Conservation (phyloP, 1,284 basidiomycete genomes). For the Golubevia sp. region DNA sequence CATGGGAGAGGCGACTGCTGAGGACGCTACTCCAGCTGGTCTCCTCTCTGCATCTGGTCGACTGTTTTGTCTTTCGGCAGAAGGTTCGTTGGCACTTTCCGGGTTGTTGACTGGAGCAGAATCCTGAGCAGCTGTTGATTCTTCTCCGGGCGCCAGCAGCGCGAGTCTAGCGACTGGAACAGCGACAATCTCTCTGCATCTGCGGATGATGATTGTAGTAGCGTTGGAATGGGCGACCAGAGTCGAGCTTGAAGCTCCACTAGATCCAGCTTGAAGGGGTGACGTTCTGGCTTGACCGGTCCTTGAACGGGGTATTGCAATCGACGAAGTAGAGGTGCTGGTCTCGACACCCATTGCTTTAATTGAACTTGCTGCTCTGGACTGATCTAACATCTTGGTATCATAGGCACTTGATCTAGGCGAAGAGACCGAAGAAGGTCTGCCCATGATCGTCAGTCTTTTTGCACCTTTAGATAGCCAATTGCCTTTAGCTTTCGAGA, state of each 20-base stretch:
- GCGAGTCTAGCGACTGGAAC: conserved; percentile 54
- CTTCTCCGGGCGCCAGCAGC: conserved; percentile 17
- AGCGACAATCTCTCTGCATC: conserved; percentile 54
- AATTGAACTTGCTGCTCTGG: background rate
- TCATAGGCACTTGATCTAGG: background rate
- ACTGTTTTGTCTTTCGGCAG: too few relatives aligned
- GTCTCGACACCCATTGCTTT: background rate
- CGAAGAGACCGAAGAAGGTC: background rate
- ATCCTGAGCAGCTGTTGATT: conserved; percentile 6
- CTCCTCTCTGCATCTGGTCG: too few relatives aligned
- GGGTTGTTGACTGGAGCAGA: background rate
- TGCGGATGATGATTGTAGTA: conserved; percentile 28
- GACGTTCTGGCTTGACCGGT: background rate
- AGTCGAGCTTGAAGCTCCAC: too few relatives aligned
- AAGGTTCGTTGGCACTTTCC: background rate
- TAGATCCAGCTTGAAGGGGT: background rate
- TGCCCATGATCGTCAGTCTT: background rate
- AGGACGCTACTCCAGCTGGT: background rate
- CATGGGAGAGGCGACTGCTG: background rate
- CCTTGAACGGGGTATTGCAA: background rate
- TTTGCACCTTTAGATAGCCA: background rate
- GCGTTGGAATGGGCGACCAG: conserved; percentile 24
- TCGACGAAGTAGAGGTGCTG: background rate
- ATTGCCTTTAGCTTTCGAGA: background rate
- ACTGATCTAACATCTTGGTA: background rate